Conservation (phyloP, 805 yeast genomes). For the Myxozyma mucilagina region DNA sequence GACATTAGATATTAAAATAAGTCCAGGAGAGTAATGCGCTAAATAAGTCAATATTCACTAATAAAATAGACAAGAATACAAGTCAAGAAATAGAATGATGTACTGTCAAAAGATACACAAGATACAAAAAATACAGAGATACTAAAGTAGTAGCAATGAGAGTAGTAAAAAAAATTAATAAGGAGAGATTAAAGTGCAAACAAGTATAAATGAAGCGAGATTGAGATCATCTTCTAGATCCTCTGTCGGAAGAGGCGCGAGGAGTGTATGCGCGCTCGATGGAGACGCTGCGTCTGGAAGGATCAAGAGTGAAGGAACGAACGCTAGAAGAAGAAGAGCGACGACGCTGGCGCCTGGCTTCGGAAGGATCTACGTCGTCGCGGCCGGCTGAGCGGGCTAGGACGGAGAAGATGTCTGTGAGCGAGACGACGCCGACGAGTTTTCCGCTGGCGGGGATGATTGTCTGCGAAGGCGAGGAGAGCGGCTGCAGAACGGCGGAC, state of each 20-base stretch:
- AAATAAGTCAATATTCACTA: too few relatives aligned
- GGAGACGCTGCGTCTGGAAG: constrained; percentile 26
- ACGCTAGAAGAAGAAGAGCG: constrained; percentile 47
- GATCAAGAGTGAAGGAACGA: constrained; percentile 27
- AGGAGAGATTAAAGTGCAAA: too few relatives aligned
- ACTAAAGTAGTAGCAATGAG: too few relatives aligned
- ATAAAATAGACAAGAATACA: too few relatives aligned
- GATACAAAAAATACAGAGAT: too few relatives aligned
- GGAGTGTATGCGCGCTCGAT: constrained; percentile 22
- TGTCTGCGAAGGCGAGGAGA: constrained; percentile 18
- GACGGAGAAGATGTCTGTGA: constrained; percentile 84
- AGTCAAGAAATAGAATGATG: too few relatives aligned
- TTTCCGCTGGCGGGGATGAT: constrained; percentile 54
- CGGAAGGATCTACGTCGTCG: constrained; percentile 68
- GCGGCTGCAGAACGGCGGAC: constrained; percentile 23
- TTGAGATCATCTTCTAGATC: constrained; percentile 11
- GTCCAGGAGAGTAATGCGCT: too few relatives aligned
- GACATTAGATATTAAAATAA: too few relatives aligned
- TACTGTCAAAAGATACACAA: too few relatives aligned
- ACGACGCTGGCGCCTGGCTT: constrained; percentile 87
- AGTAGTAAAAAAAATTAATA: too few relatives aligned
- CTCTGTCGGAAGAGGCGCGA: constrained; percentile 27
- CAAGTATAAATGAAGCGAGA: not conserved
- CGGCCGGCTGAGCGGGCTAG: constrained; percentile 75
- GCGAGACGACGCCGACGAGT: constrained; percentile 84